Conservation (phyloP, 768 basidiomycete genomes). For the Trametopsis cervina region DNA sequence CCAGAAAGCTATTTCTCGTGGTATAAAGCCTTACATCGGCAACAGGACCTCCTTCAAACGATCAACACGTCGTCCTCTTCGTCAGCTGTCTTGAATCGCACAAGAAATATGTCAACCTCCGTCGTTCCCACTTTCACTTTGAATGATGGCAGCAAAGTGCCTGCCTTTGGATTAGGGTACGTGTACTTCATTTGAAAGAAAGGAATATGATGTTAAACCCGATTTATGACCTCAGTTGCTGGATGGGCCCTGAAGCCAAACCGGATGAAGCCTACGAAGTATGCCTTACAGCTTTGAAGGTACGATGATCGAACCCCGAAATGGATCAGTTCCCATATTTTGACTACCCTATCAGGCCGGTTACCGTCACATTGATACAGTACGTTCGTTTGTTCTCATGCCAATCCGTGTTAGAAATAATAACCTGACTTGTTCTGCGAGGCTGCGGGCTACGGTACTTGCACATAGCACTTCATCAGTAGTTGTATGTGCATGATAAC, state of each 20-base stretch:
- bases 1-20: no score
- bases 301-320: no score
- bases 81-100: no score
- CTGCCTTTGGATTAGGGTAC: slow-evolving; percentile 6
- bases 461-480: background rate
- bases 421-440: background rate
- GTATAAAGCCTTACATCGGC: no score
- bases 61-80: no score
- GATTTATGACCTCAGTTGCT: background rate
- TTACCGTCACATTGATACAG: slow-evolving; percentile 12
- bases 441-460: slow-evolving; percentile 4
- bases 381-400: background rate
- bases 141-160: slow-evolving; percentile 4
- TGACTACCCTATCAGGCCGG: no score
- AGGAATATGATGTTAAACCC: background rate
- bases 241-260: background rate
- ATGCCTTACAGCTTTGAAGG: background rate
- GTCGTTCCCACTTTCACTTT: slow-evolving; percentile 1
- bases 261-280: background rate
- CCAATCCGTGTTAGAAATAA: background rate
- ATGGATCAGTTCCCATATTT: no score
- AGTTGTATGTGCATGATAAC: background rate
- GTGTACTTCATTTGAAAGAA: background rate
- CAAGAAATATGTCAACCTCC: background rate
- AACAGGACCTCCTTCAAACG: no score